Evolutionary conservation across 441 rosid species (phyloP), one percentile per base, ranked within the genome.

Genomic region (Adansonia grandidieri): DNA sequence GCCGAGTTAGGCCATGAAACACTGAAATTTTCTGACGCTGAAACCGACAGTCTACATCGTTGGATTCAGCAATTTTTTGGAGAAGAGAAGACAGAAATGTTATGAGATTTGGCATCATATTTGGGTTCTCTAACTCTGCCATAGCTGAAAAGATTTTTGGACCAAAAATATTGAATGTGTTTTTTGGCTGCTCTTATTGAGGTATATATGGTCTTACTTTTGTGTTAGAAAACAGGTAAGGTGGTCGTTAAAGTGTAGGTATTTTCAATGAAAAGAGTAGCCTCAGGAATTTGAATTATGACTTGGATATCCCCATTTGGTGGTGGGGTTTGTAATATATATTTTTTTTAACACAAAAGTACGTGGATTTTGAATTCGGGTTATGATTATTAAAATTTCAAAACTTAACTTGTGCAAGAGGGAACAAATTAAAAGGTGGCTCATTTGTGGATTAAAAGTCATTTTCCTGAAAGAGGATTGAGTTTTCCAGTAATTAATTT

Each of bases 381-480:
- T 13, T 67, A 88, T 86, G 76, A 82, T 81, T 75, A 77, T 66
- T 69, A 32, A 11, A 74, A 67, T 48, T 80, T 84, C 78, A 68
- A 77, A 81, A 85, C 74, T 83, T 67, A 76, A 83, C 80, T 81
- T 81, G 84, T 40, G 19, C 6, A 45, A 73, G 88, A 83, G 83
- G 87, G 87, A 82, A 80, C 37, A 65, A 44, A 28, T 28, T 45
- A 51, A 77, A 58, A 79, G 73, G 48, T 69, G 72, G 73, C 19
- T 47, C 70, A 20, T 72, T 44, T 13, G 32, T 48, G 84, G 56
- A 32, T 76, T 67, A 51, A 53, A 54, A 71, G 73, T 28, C 69
- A 20, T 72, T 67, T 61, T 40, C 15, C 24, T n/a, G 47, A 77
- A 75, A 71, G 45, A 10, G 40, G 74, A 73, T 50, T 70, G 47